Evolutionary conservation across 176 grass and related monocot genomes (phyloP).

Genomic region (Ensete glaucum): DNA sequence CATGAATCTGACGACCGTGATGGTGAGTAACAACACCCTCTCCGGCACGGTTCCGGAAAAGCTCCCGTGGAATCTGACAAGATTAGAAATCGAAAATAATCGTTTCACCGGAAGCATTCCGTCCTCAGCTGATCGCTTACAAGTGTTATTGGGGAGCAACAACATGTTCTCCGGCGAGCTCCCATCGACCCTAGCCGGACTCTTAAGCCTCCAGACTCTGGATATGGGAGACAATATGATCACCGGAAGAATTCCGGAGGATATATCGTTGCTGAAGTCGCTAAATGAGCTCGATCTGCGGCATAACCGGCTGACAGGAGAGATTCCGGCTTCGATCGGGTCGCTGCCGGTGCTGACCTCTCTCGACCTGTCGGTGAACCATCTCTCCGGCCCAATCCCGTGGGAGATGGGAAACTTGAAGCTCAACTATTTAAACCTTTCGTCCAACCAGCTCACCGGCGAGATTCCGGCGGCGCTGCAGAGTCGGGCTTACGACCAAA

Average conservation of each 20-base stretch:
- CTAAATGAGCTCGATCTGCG: conserved; percentile 32
- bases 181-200: neutral
- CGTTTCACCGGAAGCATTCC: conserved; percentile 14
- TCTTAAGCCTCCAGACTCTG: neutral
- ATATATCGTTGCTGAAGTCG: neutral
- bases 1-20: neutral
- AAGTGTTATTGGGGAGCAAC: neutral
- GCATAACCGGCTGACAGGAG: conserved; percentile 30
- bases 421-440: conserved; percentile 40
- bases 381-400: conserved; percentile 39
- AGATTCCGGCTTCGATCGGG: conserved; percentile 35
- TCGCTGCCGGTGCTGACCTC: conserved; percentile 22
- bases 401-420: conserved; percentile 28
- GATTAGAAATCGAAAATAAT: conserved; percentile 10
- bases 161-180: conserved; percentile 16
- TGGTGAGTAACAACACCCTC: conserved; percentile 1
- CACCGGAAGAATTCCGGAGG: conserved; percentile 26
- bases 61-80: neutral
- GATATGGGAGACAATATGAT: conserved; percentile 18
- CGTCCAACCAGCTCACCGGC: conserved; percentile 46
- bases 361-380: conserved; percentile 57
- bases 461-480: conserved; percentile 29
- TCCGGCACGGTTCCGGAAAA: conserved; percentile 8
- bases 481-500: conserved; percentile 2
- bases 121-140: neutral